These are phyloP conservation scores for Mrakia blollopis DNA, from an alignment of 768 basidiomycete genomes.

Conservation along the genomic window DNA sequence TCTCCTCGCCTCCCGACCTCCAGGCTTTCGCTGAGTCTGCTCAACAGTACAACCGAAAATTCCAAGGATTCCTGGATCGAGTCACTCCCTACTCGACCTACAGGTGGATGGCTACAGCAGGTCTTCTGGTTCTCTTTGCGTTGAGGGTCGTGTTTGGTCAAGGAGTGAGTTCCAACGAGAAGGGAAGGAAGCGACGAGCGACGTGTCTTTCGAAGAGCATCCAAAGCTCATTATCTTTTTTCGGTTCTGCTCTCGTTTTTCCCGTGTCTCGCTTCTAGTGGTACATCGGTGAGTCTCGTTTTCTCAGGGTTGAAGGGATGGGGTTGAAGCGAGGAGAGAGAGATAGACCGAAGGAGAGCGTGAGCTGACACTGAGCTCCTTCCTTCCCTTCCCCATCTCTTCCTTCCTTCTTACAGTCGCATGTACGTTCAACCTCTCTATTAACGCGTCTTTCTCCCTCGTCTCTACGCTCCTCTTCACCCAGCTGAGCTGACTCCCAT, in stretches of 20 bases:
- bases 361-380: constrained; percentile 28
- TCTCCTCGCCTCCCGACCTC: too few species aligned
- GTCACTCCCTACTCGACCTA: constrained; percentile 85
- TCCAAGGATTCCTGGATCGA: constrained; percentile 84
- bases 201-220: neutral
- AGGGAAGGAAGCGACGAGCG: neutral
- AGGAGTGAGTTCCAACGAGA: constrained; percentile 54
- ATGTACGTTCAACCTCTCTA: neutral
- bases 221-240: neutral
- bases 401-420: constrained; percentile 63
- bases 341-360: neutral
- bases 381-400: neutral
- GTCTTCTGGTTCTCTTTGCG: constrained; percentile 67
- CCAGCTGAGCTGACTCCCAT: neutral
- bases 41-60: constrained; percentile 52
- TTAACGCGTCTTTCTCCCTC: neutral
- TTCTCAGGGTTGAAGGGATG: constrained; percentile 13
- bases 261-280: constrained; percentile 52
- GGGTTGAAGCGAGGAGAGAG: neutral
- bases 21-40: constrained; percentile 25
- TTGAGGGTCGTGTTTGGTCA: constrained; percentile 80
- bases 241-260: neutral
- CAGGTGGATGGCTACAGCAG: constrained; percentile 76
- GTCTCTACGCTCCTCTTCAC: neutral
- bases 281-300: constrained; percentile 74